These are phyloP conservation scores for Phytopythium cucurbitacearum DNA, from an alignment of 352 stramenopile genomes.

Conservation along the genomic window DNA sequence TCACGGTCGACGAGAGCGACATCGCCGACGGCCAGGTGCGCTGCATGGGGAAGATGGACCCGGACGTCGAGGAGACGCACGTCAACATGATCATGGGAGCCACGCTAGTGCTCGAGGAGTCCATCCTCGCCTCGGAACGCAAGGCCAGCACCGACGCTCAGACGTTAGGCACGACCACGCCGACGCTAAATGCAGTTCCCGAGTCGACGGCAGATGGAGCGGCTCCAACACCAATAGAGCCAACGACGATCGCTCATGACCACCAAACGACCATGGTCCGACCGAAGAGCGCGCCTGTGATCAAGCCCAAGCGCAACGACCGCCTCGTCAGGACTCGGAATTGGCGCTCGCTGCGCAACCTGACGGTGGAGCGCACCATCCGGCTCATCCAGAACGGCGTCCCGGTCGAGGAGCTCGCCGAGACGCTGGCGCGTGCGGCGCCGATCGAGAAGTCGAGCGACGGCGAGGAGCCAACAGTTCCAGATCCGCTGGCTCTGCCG, in stretches of 20 bases:
- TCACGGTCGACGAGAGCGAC: conserved; percentile 43
- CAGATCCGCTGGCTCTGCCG: too few relatives aligned
- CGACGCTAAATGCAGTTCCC: neutral
- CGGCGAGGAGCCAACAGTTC: too few relatives aligned
- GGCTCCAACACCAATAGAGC: neutral
- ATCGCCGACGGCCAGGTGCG: conserved; percentile 23
- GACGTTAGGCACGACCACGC: too few relatives aligned
- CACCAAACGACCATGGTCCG: conserved; percentile 5
- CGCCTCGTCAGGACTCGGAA: conserved; percentile 28
- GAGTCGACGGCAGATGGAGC: neutral
- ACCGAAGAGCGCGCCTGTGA: conserved; percentile 11
- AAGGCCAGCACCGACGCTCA: neutral
- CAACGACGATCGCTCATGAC: conserved; percentile 3
- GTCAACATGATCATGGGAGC: conserved; percentile 81
- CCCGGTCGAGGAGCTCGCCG: conserved; percentile 41
- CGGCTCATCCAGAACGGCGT: conserved; percentile 58
- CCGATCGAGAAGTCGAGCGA: neutral
- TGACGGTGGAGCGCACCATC: conserved; percentile 62
- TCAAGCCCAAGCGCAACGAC: conserved; percentile 12
- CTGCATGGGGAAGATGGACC: conserved; percentile 56
- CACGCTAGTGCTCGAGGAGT: conserved; percentile 65
- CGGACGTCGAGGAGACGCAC: conserved; percentile 57
- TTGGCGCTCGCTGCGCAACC: conserved; percentile 47
- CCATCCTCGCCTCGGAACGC: conserved; percentile 8
- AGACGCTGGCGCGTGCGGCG: conserved; percentile 20